Evolutionary conservation across 805 yeast species (phyloP), one percentile per base, ranked within the genome.

Genomic region (Candida odintsovae): DNA sequence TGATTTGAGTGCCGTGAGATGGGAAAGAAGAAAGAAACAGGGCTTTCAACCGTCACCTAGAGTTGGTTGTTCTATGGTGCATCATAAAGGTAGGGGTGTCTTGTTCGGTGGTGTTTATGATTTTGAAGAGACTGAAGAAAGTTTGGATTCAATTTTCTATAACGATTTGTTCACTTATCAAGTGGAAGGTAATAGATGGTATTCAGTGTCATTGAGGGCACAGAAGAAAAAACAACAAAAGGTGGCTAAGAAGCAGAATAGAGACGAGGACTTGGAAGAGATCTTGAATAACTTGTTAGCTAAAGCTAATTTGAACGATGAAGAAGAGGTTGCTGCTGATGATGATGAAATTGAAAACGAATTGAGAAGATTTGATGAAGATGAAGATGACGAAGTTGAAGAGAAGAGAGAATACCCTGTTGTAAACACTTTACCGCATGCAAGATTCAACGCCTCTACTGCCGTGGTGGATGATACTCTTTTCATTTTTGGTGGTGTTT

Each of bases 61-160:
- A 57, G 97, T 88, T n/a, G 98, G 99, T 0, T 86, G 95, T 60
- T 83, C 95, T 4, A 78, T 92, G 83, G 90, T 82, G 10, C 75
- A 75, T 53, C 98, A 92, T 66, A 86, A 87, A 57, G 95, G 95
- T 48, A 80, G 97, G 69, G 97, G 97, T 48, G 76, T 92, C 10
- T 58, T 90, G 60, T 94, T 92, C 69, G 98, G 98, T 35, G 98
- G 98, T 57, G 99, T 94, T 13, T 90, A 78, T 58, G 98, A 92
- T 65, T 86, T 77, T 50, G 96, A 90, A 56, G 99, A 92, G 66
- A 92, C 96, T 13, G 98, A 92, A 64, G 98, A 94, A 66, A 78
- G 86, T 45, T 68, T 92, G 50, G 92, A 86, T 40, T 88, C 96
- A 1, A 80, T 78, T 41, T 92, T 90, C 63, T 92, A 77, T 68